Percentiles rank a stretch among this genome's conserved stretches.
Conservation (phyloP, 768 basidiomycete genomes). For the Lentinula aciculospora region DNA sequence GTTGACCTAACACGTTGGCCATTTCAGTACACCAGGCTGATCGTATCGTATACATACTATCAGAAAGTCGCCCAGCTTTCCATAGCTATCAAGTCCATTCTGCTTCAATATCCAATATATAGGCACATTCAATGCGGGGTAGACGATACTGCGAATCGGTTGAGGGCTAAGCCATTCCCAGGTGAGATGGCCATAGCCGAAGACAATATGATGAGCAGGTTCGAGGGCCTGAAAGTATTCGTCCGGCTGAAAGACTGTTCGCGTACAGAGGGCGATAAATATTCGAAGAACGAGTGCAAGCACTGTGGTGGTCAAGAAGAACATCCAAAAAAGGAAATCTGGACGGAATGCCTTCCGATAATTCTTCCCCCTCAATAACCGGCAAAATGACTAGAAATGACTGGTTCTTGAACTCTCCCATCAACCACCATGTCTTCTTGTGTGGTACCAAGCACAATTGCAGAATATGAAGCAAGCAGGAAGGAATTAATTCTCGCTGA, state of each 20-base stretch:
- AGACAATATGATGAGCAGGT: conserved; percentile 83
- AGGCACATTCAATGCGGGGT: conserved; percentile 77
- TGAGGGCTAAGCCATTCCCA: conserved; percentile 86
- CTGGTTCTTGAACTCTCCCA: background rate
- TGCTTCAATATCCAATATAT: conserved; percentile 66
- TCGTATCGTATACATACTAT: conserved; percentile 43
- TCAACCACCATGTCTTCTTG: background rate
- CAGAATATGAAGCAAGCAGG: conserved; percentile 8
- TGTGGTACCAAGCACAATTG: background rate
- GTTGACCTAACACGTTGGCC: conserved; percentile 43
- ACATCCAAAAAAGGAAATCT: background rate
- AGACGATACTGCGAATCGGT: conserved; percentile 77
- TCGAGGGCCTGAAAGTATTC: conserved; percentile 96
- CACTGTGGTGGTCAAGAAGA: conserved; percentile 7
- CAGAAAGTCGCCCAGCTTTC: conserved; percentile 33
- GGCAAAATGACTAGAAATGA: background rate
- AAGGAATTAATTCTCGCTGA: conserved; percentile 29
- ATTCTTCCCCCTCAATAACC: background rate
- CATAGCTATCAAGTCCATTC: conserved; percentile 41
- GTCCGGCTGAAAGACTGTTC: conserved; percentile 94
- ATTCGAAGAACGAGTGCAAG: conserved; percentile 49
- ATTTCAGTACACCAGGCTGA: background rate
- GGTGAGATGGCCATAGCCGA: conserved; percentile 86
- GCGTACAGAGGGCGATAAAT: conserved; percentile 59
- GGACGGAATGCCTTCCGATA: background rate